Evolutionary conservation across 495 filamentous ascomycete species (phyloP), one percentile per base, ranked within the genome.

Genomic region (Cetradonia linearis): DNA sequence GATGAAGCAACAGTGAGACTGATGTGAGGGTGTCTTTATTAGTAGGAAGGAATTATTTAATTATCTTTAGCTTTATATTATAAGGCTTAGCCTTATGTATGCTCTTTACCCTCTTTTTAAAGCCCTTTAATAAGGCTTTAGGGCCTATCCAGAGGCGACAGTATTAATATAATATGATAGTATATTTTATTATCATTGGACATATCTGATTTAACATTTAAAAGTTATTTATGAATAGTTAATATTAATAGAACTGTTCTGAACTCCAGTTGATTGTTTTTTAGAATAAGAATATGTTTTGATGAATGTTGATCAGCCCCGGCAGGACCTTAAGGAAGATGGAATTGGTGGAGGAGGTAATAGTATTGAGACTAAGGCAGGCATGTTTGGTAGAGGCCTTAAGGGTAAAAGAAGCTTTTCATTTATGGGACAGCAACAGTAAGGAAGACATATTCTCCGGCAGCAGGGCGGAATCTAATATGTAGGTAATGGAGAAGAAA

Each of bases 141-240:
- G 8, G 40, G 40, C 9, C 40, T n/a, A 5, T 5, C 40, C 40
- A 44, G 40, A 44, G 40, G 40, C 40, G 40, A 44, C 40, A 6
- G 40, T 44, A 44, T n/a, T n/a, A 44, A n/a, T 44, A 44, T 44
- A 18, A 44, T n/a, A n/a, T n/a, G 40, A 44, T n/a, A 44, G 40
- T 44, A 44, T 44, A 18, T 44, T 40, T 5, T 5, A 18, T 44
- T 44, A n/a, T 44, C 20, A 44, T 44, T 44, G 1, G 40, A 1
- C 40, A n/a, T n/a, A n/a, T 44, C 40, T 44, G 8, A 44, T 44
- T 44, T n/a, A 44, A n/a, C 5, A 16, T n/a, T n/a, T n/a, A 44
- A 5, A 44, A 44, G 40, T 44, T 44, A 44, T 44, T 5, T n/a
- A 44, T 44, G 40, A 44, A 44, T 5, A n/a, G 40, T 5, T 5